phyloP scores from a whole-genome alignment of 169 alveolate species.

The Eimeria praecox region DNA sequence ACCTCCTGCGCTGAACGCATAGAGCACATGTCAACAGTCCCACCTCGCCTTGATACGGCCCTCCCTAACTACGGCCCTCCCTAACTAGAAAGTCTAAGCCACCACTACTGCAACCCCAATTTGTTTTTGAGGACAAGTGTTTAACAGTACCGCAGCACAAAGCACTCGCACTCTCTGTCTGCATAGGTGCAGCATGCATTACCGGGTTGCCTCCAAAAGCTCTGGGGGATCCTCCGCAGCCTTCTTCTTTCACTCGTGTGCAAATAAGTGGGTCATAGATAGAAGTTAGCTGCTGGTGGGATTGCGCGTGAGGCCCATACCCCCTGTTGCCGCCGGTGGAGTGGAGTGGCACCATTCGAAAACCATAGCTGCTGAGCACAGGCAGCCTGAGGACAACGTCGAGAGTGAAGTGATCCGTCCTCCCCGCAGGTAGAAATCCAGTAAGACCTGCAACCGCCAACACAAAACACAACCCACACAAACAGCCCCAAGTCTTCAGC shows the following conservation, averaged over 20 bases:
- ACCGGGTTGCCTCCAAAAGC: not conserved
- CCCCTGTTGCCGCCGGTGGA: no score
- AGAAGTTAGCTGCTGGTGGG: slow-evolving; percentile 30
- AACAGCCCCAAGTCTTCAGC: not conserved
- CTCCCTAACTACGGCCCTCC: not conserved
- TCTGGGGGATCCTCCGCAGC: not conserved
- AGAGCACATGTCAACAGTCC: not conserved
- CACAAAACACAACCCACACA: not conserved
- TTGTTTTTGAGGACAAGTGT: not conserved
- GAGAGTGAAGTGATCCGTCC: slow-evolving; percentile 60
- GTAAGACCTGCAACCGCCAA: slow-evolving; percentile 32
- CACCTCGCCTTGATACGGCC: not conserved
- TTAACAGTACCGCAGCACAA: not conserved
- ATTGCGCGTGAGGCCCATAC: not conserved
- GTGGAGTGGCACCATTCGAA: slow-evolving; percentile 16
- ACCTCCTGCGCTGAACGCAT: slow-evolving; percentile 24
- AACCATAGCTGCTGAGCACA: slow-evolving; percentile 24
- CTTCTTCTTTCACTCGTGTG: slow-evolving; percentile 27
- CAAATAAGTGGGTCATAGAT: slow-evolving; percentile 50
- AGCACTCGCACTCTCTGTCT: not conserved
- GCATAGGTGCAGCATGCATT: not conserved
- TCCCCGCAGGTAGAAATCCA: slow-evolving; percentile 34
- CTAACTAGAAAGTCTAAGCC: not conserved
- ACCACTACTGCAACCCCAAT: not conserved
- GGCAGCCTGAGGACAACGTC: slow-evolving; percentile 72